Evolutionary conservation across 306 rosid genomes (phyloP), one percentile per base, ranked within the genome.

Genomic region (Delonix regia): DNA sequence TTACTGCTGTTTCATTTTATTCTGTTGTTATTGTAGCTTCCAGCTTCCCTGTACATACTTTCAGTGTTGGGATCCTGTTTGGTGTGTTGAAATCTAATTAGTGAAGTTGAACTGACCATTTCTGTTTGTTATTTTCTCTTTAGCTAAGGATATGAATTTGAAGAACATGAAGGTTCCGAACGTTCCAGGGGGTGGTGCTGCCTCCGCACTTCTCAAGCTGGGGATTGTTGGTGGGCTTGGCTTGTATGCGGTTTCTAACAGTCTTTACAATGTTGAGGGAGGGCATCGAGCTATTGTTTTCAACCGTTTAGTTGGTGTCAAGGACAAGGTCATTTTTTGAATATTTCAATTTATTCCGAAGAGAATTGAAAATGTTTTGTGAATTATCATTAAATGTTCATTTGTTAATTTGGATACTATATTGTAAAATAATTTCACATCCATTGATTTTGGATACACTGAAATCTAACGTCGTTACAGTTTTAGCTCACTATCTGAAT

Each of bases 211-310:
- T 71, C 59, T 85, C 51, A 79, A 71, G 56, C 45, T 90, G 75
- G 92, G 89, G 30, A 39, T 85, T 74, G 24, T 86, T 57, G 85
- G 88, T 75, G 80, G 86, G 24, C 61, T 88, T 56, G 91, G 92
- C 76, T 27, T 85, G 51, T 88, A 86, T 80, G 87, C 80, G 30
- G 82, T 83, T 62, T 8, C 85, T 48, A 83, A 88, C 67, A 83
- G 92, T 86, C 90, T 88, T 61, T 90, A 86, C 92, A 86, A 90
- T 69, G 94, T 88, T 25, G 92, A 90, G 60, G 94, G 90, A 83
- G 87, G 92, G 49, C 88, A 88, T 71, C 82, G 85, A 22, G 92
- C 92, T 41, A 85, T 90, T 59, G 82, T 90, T 74, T 90, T 88
- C 82, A 90, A 85, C 64, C 92, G 89, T 34, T 5, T 90, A 33